Evolutionary conservation across 2,329 filamentous ascomycete genomes (phyloP).

Genomic region (Neurospora sp.): DNA sequence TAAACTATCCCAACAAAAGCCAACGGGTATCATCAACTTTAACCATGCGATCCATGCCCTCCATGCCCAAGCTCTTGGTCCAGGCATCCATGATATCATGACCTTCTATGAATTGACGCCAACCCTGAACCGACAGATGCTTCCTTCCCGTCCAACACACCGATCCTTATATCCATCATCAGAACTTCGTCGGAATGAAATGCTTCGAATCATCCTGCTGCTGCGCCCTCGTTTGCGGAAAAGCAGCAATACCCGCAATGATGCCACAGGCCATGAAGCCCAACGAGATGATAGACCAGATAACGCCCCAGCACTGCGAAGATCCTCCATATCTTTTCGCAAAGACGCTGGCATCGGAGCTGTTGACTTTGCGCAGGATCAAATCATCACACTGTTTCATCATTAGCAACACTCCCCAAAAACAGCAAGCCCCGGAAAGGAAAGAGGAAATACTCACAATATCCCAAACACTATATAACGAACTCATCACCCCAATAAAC

Average conservation of each 20-base stretch:
- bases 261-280: conserved; percentile 64
- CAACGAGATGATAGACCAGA: conserved; percentile 66
- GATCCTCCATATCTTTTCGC: conserved; percentile 69
- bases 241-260: conserved; percentile 66
- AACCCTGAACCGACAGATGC: not conserved
- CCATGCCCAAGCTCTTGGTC: not conserved
- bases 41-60: not conserved
- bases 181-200: conserved; percentile 18
- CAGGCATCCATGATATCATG: not conserved
- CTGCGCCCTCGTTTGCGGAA: conserved; percentile 58
- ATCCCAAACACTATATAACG: conserved; percentile 74
- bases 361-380: conserved; percentile 71
- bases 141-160: not conserved
- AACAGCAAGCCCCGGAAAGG: too few species aligned
- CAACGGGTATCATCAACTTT: not conserved
- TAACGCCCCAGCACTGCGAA: conserved; percentile 70
- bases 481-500: conserved; percentile 76
- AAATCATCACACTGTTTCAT: conserved; percentile 57
- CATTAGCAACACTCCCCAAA: conserved; percentile 1
- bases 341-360: conserved; percentile 69
- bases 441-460: conserved; percentile 38
- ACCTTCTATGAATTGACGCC: not conserved
- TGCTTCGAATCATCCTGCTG: conserved; percentile 57
- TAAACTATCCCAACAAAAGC: not conserved
- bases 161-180: not conserved